Conservation (phyloP, 805 yeast genomes). For the Wickerhamiella shivajii region DNA sequence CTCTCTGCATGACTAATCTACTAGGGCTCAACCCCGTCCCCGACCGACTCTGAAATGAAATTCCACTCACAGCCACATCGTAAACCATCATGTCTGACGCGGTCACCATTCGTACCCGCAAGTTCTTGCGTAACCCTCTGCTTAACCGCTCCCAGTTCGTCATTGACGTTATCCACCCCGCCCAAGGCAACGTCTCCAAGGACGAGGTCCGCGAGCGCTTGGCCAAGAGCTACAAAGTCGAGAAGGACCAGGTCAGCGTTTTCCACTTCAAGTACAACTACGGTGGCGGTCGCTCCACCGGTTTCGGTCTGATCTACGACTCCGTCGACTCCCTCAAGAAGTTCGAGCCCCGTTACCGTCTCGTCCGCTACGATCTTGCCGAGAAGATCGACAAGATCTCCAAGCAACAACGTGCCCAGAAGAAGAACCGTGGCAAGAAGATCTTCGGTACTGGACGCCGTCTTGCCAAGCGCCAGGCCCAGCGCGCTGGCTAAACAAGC, state of each 20-base stretch:
- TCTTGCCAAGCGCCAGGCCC: slow-evolving; percentile 50
- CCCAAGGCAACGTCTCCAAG: slow-evolving; percentile 97
- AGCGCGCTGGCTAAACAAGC: slow-evolving; percentile 15
- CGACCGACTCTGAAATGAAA: slow-evolving; percentile 6
- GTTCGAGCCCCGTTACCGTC: slow-evolving; percentile 98
- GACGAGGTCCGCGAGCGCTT: slow-evolving; percentile 95
- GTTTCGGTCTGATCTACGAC: slow-evolving; percentile 98
- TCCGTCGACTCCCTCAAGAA: slow-evolving; percentile 94
- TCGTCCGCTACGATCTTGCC: slow-evolving; percentile 97
- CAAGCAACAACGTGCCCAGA: slow-evolving; percentile 99
- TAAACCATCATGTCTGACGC: slow-evolving; percentile 65
- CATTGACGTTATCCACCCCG: slow-evolving; percentile 98
- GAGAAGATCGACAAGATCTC: slow-evolving; percentile 92
- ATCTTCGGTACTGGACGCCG: slow-evolving; percentile 95
- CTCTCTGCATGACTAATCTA: no score
- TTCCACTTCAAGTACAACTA: slow-evolving; percentile 99
- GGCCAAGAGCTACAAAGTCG: slow-evolving; percentile 79
- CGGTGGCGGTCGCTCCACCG: slow-evolving; percentile 99
- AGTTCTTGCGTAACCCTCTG: slow-evolving; percentile 97
- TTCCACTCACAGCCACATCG: slow-evolving; percentile 3
- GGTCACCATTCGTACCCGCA: slow-evolving; percentile 99
- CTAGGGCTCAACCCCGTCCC: no score
- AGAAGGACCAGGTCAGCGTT: slow-evolving; percentile 88
- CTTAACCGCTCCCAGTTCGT: slow-evolving; percentile 99
- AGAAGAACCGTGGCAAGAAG: slow-evolving; percentile 98